Conservation (phyloP, 2,329 filamentous ascomycete species). For the Alternaria burnsii region DNA sequence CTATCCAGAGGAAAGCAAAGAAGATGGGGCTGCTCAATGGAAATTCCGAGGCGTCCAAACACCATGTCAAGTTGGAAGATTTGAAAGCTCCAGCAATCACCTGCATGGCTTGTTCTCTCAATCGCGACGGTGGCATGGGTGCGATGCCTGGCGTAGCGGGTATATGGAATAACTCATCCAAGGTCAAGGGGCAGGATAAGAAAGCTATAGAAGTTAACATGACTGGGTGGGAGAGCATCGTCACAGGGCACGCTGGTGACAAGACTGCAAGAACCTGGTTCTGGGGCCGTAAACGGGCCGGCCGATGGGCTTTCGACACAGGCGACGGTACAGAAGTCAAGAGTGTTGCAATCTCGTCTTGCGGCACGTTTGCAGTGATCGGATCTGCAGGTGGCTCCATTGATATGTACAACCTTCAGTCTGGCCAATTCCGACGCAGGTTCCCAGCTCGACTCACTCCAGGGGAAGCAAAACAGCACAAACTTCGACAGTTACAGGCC, state of each 20-base stretch:
- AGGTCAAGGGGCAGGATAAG: conserved; percentile 67
- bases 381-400: conserved; percentile 84
- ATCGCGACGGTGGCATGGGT: conserved; percentile 93
- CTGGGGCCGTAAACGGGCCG: conserved; percentile 93
- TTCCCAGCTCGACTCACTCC: conserved; percentile 84
- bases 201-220: conserved; percentile 77
- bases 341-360: conserved; percentile 87
- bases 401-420: conserved; percentile 97
- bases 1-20: conserved; percentile 86
- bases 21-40: conserved; percentile 77
- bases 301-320: conserved; percentile 90
- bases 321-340: conserved; percentile 81
- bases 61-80: conserved; percentile 70
- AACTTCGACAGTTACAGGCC: conserved; percentile 69
- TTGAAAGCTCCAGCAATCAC: conserved; percentile 93
- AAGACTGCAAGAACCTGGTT: conserved; percentile 93
- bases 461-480: conserved; percentile 78
- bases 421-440: conserved; percentile 83
- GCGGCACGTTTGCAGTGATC: conserved; percentile 91
- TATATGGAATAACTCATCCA: conserved; percentile 80
- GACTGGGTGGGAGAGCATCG: conserved; percentile 96
- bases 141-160: conserved; percentile 78
- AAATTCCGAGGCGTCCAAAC: conserved; percentile 65
- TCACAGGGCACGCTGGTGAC: conserved; percentile 90
- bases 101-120: conserved; percentile 88